Percentiles rank a stretch among this genome's conserved stretches.
These are phyloP conservation scores for Suhomyces yuchorum DNA, from an alignment of 1,139 yeast genomes.

Conservation along the genomic window DNA sequence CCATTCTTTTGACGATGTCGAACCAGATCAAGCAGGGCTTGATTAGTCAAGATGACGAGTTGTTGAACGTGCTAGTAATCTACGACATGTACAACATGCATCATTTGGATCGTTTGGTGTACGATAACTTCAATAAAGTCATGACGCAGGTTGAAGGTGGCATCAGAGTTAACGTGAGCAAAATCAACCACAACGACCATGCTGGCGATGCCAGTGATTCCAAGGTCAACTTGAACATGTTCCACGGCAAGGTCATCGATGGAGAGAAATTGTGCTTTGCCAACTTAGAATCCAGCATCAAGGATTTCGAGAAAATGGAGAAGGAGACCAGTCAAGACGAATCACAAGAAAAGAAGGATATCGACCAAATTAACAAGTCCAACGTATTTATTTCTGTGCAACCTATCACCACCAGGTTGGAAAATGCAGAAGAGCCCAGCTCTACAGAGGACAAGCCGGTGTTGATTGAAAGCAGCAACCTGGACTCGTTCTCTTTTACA, in stretches of 20 bases:
- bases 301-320: constrained; percentile 38
- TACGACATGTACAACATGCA: constrained; percentile 80
- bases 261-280: constrained; percentile 92
- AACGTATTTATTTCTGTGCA: constrained; percentile 80
- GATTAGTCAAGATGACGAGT: constrained; percentile 65
- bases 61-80: constrained; percentile 52
- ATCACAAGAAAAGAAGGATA: constrained; percentile 21
- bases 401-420: constrained; percentile 51
- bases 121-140: constrained; percentile 74
- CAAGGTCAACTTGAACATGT: constrained; percentile 61
- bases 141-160: constrained; percentile 94
- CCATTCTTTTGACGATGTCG: constrained; percentile 40
- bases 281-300: constrained; percentile 74
- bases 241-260: constrained; percentile 75
- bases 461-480: constrained; percentile 43
- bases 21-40: constrained; percentile 59
- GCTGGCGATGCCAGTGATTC: constrained; percentile 1
- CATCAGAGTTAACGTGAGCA: constrained; percentile 59
- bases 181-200: constrained; percentile 47
- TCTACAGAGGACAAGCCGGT: constrained; percentile 41
- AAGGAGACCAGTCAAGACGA: constrained; percentile 29
- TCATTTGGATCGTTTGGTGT: constrained; percentile 63
- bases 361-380: constrained; percentile 44
- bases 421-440: constrained; percentile 25
- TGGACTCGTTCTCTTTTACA: constrained; percentile 59